phyloP scores from a whole-genome alignment of 2,329 filamentous ascomycete species.

The Albifimbria verrucaria region DNA sequence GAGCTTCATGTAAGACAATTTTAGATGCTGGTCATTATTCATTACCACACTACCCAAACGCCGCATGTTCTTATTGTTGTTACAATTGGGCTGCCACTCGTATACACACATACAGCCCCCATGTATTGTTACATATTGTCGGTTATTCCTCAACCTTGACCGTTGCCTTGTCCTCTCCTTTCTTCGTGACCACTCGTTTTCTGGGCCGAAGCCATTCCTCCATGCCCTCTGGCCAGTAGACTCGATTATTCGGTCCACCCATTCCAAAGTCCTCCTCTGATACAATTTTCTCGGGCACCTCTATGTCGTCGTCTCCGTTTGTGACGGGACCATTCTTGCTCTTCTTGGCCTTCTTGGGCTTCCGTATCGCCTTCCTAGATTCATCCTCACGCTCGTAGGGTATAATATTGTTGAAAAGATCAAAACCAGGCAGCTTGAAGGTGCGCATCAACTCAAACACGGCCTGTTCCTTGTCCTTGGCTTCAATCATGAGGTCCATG shows the following conservation, averaged over 20 bases:
- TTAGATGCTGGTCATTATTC: too few relatives aligned
- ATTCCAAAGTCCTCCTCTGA: slow-evolving; percentile 72
- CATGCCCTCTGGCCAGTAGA: slow-evolving; percentile 89
- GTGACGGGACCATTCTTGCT: slow-evolving; percentile 30
- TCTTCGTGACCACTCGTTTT: slow-evolving; percentile 64
- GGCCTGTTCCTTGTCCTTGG: slow-evolving; percentile 96
- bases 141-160: slow-evolving; percentile 31
- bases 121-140: too few relatives aligned
- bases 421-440: slow-evolving; percentile 78
- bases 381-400: slow-evolving; percentile 77
- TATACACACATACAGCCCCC: too few relatives aligned
- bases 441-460: slow-evolving; percentile 91
- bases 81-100: too few relatives aligned
- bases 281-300: slow-evolving; percentile 42
- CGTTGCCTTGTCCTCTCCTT: slow-evolving; percentile 27
- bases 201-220: slow-evolving; percentile 84
- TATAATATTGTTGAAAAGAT: slow-evolving; percentile 72
- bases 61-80: too few relatives aligned
- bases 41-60: too few relatives aligned
- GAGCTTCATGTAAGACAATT: too few relatives aligned
- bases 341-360: slow-evolving; percentile 36
- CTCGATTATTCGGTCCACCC: slow-evolving; percentile 77
- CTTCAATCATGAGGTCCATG: slow-evolving; percentile 99
- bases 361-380: slow-evolving; percentile 45
- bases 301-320: slow-evolving; percentile 36